Evolutionary conservation across 2,329 filamentous ascomycete species (phyloP).

Genomic region (Pseudohalonectria lignicola): DNA sequence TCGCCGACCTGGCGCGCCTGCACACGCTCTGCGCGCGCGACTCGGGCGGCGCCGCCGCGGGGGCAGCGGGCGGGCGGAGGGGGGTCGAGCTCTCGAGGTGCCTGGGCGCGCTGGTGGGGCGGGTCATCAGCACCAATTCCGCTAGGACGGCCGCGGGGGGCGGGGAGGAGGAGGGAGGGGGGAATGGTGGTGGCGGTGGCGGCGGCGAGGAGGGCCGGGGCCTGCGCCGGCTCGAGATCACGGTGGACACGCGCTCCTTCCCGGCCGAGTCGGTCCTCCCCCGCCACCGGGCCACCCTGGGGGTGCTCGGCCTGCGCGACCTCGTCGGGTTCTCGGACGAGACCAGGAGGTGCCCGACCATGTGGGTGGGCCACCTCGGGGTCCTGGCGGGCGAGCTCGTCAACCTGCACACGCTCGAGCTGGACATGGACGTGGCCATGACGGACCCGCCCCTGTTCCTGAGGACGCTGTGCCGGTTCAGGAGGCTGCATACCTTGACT

Average conservation of each 20-base stretch:
- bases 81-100: slow-evolving; percentile 26
- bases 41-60: slow-evolving; percentile 25
- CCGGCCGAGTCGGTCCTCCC: slow-evolving; percentile 29
- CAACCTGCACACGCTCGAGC: slow-evolving; percentile 27
- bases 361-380: slow-evolving; percentile 20
- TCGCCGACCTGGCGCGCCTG: slow-evolving; percentile 23
- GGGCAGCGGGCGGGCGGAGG: too few relatives aligned
- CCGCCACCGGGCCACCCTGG: slow-evolving; percentile 24
- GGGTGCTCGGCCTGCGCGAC: slow-evolving; percentile 29
- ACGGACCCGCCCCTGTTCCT: slow-evolving; percentile 24
- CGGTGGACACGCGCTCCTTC: slow-evolving; percentile 25
- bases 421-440: slow-evolving; percentile 31
- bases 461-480: slow-evolving; percentile 24
- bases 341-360: slow-evolving; percentile 27
- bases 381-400: slow-evolving; percentile 19
- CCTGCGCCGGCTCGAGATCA: slow-evolving; percentile 26
- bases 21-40: slow-evolving; percentile 30
- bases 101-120: slow-evolving; percentile 25
- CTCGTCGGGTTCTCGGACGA: slow-evolving; percentile 33
- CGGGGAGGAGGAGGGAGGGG: too few relatives aligned
- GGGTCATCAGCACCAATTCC: too few relatives aligned
- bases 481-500: slow-evolving; percentile 24
- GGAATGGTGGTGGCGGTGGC: too few relatives aligned
- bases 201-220: too few relatives aligned
- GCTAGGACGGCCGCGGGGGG: too few relatives aligned